These are phyloP conservation scores for Monosporascus sp. DNA, from an alignment of 2,329 filamentous ascomycete genomes.

Conservation along the genomic window DNA sequence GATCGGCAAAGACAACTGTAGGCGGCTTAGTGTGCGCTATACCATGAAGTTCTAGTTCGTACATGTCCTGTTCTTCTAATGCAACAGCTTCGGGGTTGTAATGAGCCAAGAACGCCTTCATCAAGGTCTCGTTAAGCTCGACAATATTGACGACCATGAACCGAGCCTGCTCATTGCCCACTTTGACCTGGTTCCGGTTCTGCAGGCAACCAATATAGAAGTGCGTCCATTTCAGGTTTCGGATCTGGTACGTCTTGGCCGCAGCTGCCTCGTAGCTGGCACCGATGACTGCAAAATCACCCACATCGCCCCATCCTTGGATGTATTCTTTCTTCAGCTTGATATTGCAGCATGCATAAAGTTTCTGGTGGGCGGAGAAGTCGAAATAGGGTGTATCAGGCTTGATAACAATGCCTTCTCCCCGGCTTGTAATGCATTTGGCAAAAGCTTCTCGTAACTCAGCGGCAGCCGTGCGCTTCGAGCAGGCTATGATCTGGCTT, in stretches of 20 bases:
- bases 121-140: constrained; percentile 45
- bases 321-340: constrained; percentile 90
- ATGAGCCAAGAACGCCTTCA: constrained; percentile 44
- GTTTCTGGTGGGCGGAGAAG: constrained; percentile 30
- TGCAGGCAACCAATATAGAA: constrained; percentile 74
- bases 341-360: constrained; percentile 53
- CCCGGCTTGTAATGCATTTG: constrained; percentile 55
- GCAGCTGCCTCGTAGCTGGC: constrained; percentile 63
- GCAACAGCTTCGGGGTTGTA: constrained; percentile 38
- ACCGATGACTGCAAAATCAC: constrained; percentile 76
- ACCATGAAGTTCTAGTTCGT: constrained; percentile 42
- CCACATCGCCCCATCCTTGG: constrained; percentile 69
- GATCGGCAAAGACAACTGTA: constrained; percentile 57
- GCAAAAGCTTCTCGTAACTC: constrained; percentile 61
- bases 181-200: constrained; percentile 56
- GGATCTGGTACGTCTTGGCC: constrained; percentile 49
- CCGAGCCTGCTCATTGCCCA: constrained; percentile 45
- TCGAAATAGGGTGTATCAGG: constrained; percentile 74
- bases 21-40: constrained; percentile 36
- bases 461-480: constrained; percentile 41
- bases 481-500: constrained; percentile 64
- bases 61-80: constrained; percentile 31
- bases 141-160: constrained; percentile 65
- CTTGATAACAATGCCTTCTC: constrained; percentile 80
- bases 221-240: constrained; percentile 65